These are phyloP conservation scores for Teunomyces panamensis DNA, from an alignment of 805 yeast species.

Conservation along the genomic window DNA sequence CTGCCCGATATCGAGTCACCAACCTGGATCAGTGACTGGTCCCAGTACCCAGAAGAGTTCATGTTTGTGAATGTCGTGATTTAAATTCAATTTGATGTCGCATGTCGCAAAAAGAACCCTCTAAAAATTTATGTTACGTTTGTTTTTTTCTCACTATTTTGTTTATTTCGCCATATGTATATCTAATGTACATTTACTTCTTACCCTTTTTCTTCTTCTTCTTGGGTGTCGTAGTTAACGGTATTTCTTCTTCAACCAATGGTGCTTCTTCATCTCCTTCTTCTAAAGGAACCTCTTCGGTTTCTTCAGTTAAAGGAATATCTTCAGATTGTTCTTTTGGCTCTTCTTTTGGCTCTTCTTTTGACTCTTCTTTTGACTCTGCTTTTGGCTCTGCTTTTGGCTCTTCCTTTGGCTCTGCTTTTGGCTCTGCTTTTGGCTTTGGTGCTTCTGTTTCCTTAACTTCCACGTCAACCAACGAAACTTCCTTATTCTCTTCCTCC, in stretches of 20 bases:
- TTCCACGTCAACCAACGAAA: not conserved
- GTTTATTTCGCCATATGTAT: not conserved
- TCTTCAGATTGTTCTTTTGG: slow-evolving; percentile 3
- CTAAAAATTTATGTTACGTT: not conserved
- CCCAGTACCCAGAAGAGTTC: slow-evolving; percentile 31
- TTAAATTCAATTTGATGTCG: not conserved
- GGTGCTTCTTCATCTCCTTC: not conserved
- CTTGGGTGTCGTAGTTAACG: not conserved
- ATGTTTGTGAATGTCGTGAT: slow-evolving; percentile 7
- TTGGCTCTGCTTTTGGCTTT: slow-evolving; percentile 4
- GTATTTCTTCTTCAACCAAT: slow-evolving; percentile 1
- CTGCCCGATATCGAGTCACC: slow-evolving; percentile 4
- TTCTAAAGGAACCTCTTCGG: slow-evolving; percentile 1
- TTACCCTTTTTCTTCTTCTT: not conserved
- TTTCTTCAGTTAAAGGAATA: not conserved
- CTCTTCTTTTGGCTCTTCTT: slow-evolving; percentile 3
- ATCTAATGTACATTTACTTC: not conserved
- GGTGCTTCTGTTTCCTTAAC: not conserved
- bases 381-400: slow-evolving; percentile 4
- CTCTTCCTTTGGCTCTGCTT: slow-evolving; percentile 8
- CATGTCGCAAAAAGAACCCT: not conserved
- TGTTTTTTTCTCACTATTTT: not conserved
- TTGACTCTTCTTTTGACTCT: slow-evolving; percentile 6
- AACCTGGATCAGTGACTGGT: slow-evolving; percentile 8
- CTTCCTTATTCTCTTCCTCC: slow-evolving; percentile 4